Evolutionary conservation across 768 basidiomycete species (phyloP), one percentile per base, ranked within the genome.

Genomic region (Mycena maculata): DNA sequence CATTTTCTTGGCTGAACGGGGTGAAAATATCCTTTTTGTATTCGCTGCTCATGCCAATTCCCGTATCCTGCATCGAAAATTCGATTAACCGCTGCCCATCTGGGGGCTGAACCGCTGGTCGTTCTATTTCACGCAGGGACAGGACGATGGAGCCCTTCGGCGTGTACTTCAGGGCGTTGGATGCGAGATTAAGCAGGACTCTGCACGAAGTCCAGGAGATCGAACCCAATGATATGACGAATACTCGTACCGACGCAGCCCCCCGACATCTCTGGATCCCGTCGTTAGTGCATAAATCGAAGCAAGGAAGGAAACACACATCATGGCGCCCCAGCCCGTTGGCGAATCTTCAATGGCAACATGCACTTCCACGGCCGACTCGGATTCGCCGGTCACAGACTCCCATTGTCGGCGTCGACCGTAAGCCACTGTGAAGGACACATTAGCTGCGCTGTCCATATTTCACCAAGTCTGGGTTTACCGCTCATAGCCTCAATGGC

Each of bases 11-110:
- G 31, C 52, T 54, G 23, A 63, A 63, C 22, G 61, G 61, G 11
- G 61, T 63, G 50, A 63, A 63, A 6, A 63, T 55, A 18, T 63
- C 42, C 8, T 48, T n/a, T 27, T 63, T 63, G 27, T 55, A 63
- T 42, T 63, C 61, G 61, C 27, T 55, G 20, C 61, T 63, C 61
- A 63, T 63, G 8, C 61, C 61, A 33, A 63, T 63, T 22, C 61
- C 61, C 12, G 61, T 63, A 23, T 63, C 61, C 53, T 20, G 39
- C 42, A 63, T 55, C 16, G 61, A 63, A 28, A 63, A 63, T 36
- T 63, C 61, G 44, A 63, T 48, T 13, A 63, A 13, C 22, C 61
- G 53, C 7, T 25, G 60, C 7, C 61, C 44, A 8, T 63, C 33
- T 4, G 52, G 18, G 16, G 61, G 15, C 22, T 63, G 18, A 13